Base-by-base conservation (phyloP, 352 stramenopile genomes). In the Globisporangium mamillatum region DNA sequence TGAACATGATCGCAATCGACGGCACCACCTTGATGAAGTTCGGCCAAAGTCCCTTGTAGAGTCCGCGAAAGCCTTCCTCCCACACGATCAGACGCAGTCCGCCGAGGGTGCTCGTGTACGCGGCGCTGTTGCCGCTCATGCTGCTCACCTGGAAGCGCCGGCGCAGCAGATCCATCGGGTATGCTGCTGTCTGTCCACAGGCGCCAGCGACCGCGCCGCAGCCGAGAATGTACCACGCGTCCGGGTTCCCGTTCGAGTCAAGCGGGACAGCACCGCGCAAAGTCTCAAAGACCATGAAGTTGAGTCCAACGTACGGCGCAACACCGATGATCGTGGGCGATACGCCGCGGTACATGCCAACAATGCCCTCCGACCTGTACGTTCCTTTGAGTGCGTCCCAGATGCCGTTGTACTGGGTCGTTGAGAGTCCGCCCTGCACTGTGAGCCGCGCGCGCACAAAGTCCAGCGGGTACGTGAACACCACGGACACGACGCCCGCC, bases 1-100 rank as follows among this genome's bases (percentile, higher is more conserved):
- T 90, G 69, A 93, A 92, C 80, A 90, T 90, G 72, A 93, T 91
- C 52, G 87, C 87, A 36, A 91, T 86, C 32, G 83, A 92, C 62
- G 84, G 87, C 66, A 91, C 80, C 57, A 94, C 80, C 67, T 91
- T 92, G 50, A 92, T 78, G 64, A 91, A 85, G 64, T 93, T 94
- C 16, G 83, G 81, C 55, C 75, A 64, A 10, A 90, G 67, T 0
- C 82, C 86, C 63, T 90, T 89, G 75, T 91, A 93, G 53, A 94
- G 76, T 0, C 78, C 87, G 16, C 67, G 67, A 20, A 92, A 66
- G 25, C 83, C 84, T 32, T 93, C 83, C 24, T 80, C 71, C 3
- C 65, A 63, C 32, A 90, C 71, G 52, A 92, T 91, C 16, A 68
- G 66, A 18, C 71, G 71, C 9, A 90, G 66, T 0, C 81, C 78